Evolutionary conservation across 768 basidiomycete species (phyloP).

Genomic region (Leccinum rimulosum): DNA sequence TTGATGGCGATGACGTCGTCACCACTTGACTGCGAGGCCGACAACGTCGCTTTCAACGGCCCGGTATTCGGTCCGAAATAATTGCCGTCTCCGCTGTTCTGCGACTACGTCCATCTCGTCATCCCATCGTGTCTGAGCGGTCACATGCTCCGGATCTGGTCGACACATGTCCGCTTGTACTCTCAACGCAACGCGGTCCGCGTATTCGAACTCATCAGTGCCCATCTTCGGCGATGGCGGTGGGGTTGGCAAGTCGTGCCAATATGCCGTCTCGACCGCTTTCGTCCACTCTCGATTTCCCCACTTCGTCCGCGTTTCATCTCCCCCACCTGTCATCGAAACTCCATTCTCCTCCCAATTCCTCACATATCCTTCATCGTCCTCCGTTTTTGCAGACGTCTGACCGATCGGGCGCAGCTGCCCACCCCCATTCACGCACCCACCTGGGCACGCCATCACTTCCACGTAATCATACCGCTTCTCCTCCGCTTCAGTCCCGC

Average conservation of each 20-base stretch:
- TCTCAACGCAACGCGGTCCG: conserved; percentile 38
- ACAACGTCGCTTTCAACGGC: conserved; percentile 85
- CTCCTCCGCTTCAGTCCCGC: conserved; percentile 35
- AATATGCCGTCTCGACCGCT: conserved; percentile 81
- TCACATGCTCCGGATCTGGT: conserved; percentile 29
- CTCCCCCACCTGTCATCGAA: conserved; percentile 13
- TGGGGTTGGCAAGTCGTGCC: conserved; percentile 53
- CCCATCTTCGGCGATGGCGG: conserved; percentile 38
- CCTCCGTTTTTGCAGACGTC: conserved; percentile 27
- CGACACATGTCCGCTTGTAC: conserved; percentile 43
- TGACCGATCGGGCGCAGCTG: conserved; percentile 44
- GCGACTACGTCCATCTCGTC: conserved; percentile 41
- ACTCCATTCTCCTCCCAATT: conserved; percentile 62
- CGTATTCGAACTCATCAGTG: conserved; percentile 13
- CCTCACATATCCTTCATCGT: conserved; percentile 67
- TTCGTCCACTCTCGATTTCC: conserved; percentile 80
- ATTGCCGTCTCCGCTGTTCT: conserved; percentile 41
- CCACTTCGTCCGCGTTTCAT: conserved; percentile 50
- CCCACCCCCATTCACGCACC: conserved; percentile 97
- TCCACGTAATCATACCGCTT: conserved; percentile 85
- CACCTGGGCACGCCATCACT: conserved; percentile 98
- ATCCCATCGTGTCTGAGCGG: conserved; percentile 34
- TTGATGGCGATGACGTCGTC: conserved; percentile 16
- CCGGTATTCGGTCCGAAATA: conserved; percentile 78
- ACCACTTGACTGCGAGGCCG: conserved; percentile 77